Conservation (phyloP, 179 eudicot genomes). For the Pouteria campechiana region DNA sequence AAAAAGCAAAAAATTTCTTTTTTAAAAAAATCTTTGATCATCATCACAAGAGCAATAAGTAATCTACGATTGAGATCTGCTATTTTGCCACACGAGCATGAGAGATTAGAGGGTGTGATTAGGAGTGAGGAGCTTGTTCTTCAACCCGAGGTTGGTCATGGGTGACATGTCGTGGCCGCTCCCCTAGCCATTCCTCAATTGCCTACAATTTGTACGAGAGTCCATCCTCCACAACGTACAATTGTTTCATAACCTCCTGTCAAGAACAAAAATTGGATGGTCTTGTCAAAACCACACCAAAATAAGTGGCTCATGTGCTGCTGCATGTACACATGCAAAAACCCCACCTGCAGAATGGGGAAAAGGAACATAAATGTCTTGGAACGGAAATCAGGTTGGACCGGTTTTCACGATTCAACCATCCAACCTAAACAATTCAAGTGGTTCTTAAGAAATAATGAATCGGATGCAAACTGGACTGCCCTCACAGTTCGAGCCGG, state of each 20-base stretch:
- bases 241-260: conserved; percentile 71
- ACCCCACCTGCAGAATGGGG: conserved; percentile 53
- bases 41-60: too few relatives aligned
- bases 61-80: too few relatives aligned
- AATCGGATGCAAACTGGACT: too few relatives aligned
- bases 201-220: conserved; percentile 65
- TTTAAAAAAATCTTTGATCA: too few relatives aligned
- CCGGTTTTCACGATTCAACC: too few relatives aligned
- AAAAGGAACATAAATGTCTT: conserved; percentile 57
- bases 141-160: conserved; percentile 45
- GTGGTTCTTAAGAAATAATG: too few relatives aligned
- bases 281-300: neutral
- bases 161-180: conserved; percentile 56
- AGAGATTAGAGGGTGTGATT: conserved; percentile 49
- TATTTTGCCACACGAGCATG: conserved; percentile 53
- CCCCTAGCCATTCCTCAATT: conserved; percentile 55
- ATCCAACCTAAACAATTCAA: too few relatives aligned
- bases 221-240: conserved; percentile 74
- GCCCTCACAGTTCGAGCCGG: too few relatives aligned
- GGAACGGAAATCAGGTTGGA: too few relatives aligned
- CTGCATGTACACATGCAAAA: neutral
- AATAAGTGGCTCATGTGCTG: too few relatives aligned
- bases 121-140: conserved; percentile 41
- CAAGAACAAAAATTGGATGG: neutral
- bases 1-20: too few relatives aligned